Base-by-base conservation (phyloP, 805 yeast species). In the Yarrowia keelungensis region DNA sequence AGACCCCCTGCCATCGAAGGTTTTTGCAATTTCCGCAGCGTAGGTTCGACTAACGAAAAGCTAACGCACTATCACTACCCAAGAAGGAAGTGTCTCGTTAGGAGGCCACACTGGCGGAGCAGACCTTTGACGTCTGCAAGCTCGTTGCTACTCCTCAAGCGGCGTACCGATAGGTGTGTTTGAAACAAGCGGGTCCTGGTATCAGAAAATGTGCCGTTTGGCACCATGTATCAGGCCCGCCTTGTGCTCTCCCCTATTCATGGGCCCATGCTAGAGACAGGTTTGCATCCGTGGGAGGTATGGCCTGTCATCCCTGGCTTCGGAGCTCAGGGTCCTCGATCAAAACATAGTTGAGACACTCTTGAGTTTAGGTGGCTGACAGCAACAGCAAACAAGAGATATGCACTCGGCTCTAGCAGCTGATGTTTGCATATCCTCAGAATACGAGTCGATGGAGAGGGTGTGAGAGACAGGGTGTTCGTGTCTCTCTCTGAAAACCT, bases 1-100 rank as follows among this genome's bases (percentile, higher is more conserved):
- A 53, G 16, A 51, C 47, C 62, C 62, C 62, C 62, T 56, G 62
- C 47, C 38, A 42, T 41, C 10, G 38, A 56, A 56, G 62, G 62
- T 56, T 56, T 49, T 39, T 26, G 62, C 62, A 41, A 56, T 56
- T 41, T 56, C 62, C 47, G 62, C 62, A 56, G 46, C 8, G 47
- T 26, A 56, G 39, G 62, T 56, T 56, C n/a, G 62, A 9, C 46
- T 41, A 56, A 56, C 45, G 45, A 38, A 53, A 53, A 53, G 45
- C 45, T 39, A 53, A 53, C 58, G 58, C 58, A 53, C 4, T 36
- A 19, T 8, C 16, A n/a, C 58, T 53, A 38, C 58, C 58, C 58
- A 53, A 36, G 42, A 36, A n/a, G 58, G 58, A 53, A 53, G 35
- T 53, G n/a, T 26, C 42, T 12, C n/a, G 39, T 32, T n/a, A n/a